These are phyloP conservation scores for Colletotrichum spinosum DNA, from an alignment of 2,329 filamentous ascomycete genomes.

Conservation along the genomic window DNA sequence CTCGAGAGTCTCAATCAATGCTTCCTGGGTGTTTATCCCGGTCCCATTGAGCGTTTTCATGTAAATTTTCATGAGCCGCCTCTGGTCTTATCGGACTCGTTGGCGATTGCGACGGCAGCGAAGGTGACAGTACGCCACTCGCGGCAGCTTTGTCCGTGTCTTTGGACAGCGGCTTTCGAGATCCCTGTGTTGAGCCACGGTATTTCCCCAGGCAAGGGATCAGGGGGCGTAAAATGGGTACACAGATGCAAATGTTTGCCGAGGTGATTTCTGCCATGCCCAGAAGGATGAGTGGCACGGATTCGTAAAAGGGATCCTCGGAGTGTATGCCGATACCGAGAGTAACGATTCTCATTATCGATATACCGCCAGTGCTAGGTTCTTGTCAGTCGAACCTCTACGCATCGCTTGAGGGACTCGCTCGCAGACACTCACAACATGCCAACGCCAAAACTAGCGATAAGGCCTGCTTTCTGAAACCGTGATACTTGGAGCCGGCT, in stretches of 20 bases:
- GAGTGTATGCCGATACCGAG: not conserved
- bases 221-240: conserved; percentile 19
- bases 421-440: conserved; percentile 23
- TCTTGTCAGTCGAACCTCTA: no score
- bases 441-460: conserved; percentile 30
- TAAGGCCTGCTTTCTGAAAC: conserved; percentile 26
- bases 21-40: no score
- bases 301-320: not conserved
- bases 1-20: no score
- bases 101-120: no score
- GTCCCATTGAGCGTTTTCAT: no score
- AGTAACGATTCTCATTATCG: not conserved
- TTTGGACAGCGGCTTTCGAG: not conserved
- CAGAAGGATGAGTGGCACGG: conserved; percentile 9
- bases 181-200: not conserved
- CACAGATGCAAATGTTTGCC: conserved; percentile 6
- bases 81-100: no score
- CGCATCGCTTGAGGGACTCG: no score
- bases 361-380: conserved; percentile 17
- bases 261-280: conserved; percentile 10
- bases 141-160: no score
- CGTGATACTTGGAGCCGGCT: conserved; percentile 11
- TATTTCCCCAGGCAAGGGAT: not conserved
- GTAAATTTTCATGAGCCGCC: no score
- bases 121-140: no score